Conservation (phyloP, 345 rosid genomes). For the Camelina sativa region DNA sequence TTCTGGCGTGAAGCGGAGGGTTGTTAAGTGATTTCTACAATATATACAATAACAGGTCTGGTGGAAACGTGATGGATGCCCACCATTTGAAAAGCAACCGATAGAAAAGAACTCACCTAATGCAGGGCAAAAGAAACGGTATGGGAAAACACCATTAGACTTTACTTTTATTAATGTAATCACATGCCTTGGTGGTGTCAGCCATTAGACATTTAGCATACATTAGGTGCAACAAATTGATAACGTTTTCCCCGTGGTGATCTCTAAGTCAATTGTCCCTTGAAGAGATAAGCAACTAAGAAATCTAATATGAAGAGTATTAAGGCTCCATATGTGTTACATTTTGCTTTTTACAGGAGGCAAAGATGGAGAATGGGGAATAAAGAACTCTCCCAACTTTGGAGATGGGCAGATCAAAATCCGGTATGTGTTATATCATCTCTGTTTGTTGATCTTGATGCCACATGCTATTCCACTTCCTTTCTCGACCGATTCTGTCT, state of each 20-base stretch:
- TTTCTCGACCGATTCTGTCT: not conserved
- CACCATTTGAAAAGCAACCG: constrained; percentile 90
- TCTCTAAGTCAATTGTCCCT: not conserved
- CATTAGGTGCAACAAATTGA: constrained; percentile 3
- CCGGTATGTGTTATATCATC: constrained; percentile 50
- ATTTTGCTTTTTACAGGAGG: constrained; percentile 55
- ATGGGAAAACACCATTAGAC: constrained; percentile 23
- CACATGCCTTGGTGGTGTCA: not conserved
- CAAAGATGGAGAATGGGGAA: constrained; percentile 95
- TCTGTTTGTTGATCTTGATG: not conserved
- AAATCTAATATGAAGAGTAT: not conserved
- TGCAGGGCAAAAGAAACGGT: constrained; percentile 83
- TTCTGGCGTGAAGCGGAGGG: constrained; percentile 13
- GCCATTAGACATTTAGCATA: constrained; percentile 11
- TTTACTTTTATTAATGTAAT: not conserved
- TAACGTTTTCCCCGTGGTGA: constrained; percentile 6
- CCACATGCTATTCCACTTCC: constrained; percentile 1
- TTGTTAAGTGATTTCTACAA: constrained; percentile 15
- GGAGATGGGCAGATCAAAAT: constrained; percentile 99
- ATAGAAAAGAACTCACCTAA: constrained; percentile 63
- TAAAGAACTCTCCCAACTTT: constrained; percentile 94
- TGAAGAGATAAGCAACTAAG: constrained; percentile 12
- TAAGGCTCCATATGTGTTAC: constrained; percentile 1
- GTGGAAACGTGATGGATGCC: constrained; percentile 99
- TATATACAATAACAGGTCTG: constrained; percentile 63